Percentiles rank a stretch among this genome's conserved stretches.
These are phyloP conservation scores for Fusarium sp. DNA, from an alignment of 2,329 filamentous ascomycete species.

Conservation along the genomic window DNA sequence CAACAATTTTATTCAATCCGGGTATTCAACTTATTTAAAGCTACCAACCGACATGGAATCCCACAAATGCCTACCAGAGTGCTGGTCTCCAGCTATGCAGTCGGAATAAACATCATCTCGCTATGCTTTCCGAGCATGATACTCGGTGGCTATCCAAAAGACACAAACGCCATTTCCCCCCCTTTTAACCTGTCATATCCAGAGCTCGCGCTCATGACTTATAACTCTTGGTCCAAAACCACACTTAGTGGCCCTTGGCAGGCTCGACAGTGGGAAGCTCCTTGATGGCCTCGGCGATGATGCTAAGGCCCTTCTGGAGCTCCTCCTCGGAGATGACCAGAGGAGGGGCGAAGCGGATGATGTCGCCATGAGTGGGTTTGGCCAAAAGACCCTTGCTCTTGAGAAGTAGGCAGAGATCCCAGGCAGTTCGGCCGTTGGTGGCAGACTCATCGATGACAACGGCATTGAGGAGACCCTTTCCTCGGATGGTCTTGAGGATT, in stretches of 20 bases:
- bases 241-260: slow-evolving; percentile 54
- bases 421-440: slow-evolving; percentile 87
- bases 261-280: slow-evolving; percentile 77
- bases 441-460: slow-evolving; percentile 94
- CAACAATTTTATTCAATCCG: slow-evolving; percentile 24
- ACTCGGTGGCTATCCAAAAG: slow-evolving; percentile 22
- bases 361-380: slow-evolving; percentile 98
- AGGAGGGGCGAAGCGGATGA: slow-evolving; percentile 97
- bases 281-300: slow-evolving; percentile 84
- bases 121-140: slow-evolving; percentile 27
- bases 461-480: slow-evolving; percentile 94
- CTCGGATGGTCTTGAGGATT: slow-evolving; percentile 84
- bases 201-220: slow-evolving; percentile 44
- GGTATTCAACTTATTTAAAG: slow-evolving; percentile 42
- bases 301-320: slow-evolving; percentile 80
- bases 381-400: slow-evolving; percentile 97
- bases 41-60: slow-evolving; percentile 32
- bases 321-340: slow-evolving; percentile 93
- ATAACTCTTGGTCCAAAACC: slow-evolving; percentile 11
- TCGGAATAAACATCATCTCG: slow-evolving; percentile 34
- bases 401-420: slow-evolving; percentile 95
- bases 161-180: slow-evolving; percentile 34
- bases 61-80: slow-evolving; percentile 43
- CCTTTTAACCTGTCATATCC: slow-evolving; percentile 25
- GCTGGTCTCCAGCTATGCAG: slow-evolving; percentile 37